Conservation (phyloP, 139 green algal genomes). For the Micractinium conductrix region DNA sequence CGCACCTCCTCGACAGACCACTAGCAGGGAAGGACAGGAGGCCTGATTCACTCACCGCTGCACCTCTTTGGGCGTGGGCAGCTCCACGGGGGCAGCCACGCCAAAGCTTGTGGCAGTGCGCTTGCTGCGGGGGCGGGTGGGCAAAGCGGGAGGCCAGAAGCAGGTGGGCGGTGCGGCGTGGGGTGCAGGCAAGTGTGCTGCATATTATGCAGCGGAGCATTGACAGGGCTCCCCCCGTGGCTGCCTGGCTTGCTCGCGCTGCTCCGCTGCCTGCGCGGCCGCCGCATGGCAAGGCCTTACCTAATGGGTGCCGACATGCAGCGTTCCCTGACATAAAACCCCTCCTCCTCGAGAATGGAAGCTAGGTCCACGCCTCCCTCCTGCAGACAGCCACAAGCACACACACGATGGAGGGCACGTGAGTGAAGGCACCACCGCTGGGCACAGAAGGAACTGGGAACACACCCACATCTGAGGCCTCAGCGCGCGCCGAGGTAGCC, state of each 20-base stretch:
- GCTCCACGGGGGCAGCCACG: slow-evolving; percentile 73
- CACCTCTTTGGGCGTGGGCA: slow-evolving; percentile 72
- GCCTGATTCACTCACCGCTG: slow-evolving; percentile 29
- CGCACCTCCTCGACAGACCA: too few relatives aligned
- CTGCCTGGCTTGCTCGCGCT: too few relatives aligned
- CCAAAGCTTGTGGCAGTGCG: slow-evolving; percentile 55
- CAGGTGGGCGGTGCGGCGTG: background rate
- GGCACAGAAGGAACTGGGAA: too few relatives aligned
- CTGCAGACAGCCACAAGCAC: slow-evolving; percentile 14
- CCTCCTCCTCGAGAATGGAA: slow-evolving; percentile 75
- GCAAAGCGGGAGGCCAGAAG: background rate
- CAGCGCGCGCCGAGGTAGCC: too few relatives aligned
- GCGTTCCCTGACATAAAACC: slow-evolving; percentile 72
- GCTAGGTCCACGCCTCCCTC: slow-evolving; percentile 79
- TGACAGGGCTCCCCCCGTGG: too few relatives aligned
- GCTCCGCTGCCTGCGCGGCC: background rate
- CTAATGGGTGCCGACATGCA: slow-evolving; percentile 54
- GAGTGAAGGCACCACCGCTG: too few relatives aligned
- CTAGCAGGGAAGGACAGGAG: too few relatives aligned
- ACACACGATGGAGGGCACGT: too few relatives aligned
- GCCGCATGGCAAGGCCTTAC: slow-evolving; percentile 25
- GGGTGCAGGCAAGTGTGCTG: background rate
- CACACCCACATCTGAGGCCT: too few relatives aligned
- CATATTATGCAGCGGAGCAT: too few relatives aligned
- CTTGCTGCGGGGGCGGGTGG: slow-evolving; percentile 25